Evolutionary conservation across 192 early-diverging fungal genomes (phyloP).

Genomic region (Gonapodya sp.): DNA sequence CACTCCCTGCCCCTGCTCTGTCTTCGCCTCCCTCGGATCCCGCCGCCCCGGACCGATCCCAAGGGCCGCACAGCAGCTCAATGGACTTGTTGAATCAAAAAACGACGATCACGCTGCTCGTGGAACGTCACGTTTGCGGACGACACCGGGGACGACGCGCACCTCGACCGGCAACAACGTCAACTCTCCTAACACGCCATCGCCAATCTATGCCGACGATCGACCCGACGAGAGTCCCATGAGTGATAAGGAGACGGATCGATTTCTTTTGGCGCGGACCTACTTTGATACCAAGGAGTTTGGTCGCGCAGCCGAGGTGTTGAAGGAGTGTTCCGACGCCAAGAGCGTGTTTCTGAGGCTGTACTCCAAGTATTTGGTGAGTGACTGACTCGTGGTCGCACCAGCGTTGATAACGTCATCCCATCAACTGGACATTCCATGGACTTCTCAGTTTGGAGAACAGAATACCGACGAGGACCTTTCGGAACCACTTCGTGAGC

Average conservation of each 20-base stretch:
- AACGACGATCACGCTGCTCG: not conserved
- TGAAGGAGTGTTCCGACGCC: conserved; percentile 20
- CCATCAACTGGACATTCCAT: not conserved
- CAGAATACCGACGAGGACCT: conserved; percentile 49
- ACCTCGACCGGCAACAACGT: conserved; percentile 1
- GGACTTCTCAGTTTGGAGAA: conserved; percentile 35
- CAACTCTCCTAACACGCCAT: conserved; percentile 4
- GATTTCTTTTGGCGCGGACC: conserved; percentile 53
- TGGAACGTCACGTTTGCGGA: not conserved
- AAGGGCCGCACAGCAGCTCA: not conserved
- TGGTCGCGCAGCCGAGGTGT: conserved; percentile 39
- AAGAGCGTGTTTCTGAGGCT: conserved; percentile 63
- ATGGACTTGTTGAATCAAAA: not conserved
- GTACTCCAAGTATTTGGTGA: conserved; percentile 67
- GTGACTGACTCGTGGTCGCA: conserved; percentile 20
- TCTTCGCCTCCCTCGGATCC: not conserved
- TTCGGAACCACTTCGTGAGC: conserved; percentile 40
- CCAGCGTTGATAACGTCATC: not conserved
- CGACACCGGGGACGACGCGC: not conserved
- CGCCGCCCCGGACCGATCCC: not conserved
- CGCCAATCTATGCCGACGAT: not conserved
- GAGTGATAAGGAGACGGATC: conserved; percentile 32
- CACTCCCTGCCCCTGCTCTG: no score
- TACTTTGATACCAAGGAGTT: conserved; percentile 66
- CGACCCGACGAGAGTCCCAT: conserved; percentile 9